Base-by-base conservation (phyloP, 2,329 filamentous ascomycete species). In the Elsinoe australis region DNA sequence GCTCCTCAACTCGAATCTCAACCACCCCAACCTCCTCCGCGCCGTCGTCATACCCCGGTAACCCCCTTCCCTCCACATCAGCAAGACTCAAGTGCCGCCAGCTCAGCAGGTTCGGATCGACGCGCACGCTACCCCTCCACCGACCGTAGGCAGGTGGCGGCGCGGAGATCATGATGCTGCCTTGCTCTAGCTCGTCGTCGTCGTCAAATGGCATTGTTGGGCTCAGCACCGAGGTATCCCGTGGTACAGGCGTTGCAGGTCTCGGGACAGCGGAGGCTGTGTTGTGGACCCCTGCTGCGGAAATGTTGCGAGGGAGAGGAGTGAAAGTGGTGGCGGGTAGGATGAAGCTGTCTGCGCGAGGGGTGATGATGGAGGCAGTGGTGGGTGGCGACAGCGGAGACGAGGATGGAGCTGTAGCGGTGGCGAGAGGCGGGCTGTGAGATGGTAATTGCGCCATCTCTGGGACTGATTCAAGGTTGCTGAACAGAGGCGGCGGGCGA, bases 131-230 rank as follows among this genome's bases (percentile, higher is more conserved):
- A 63, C 82, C 81, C 46, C 87, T 74, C 85, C 87, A 94, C 1
- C 87, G 69, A 0, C 88, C 88, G 61, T 95, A 95, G 2, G 87
- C 87, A 0, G 89, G 88, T 3, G 89, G 88, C 6, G 80, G 78
- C n/a, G 39, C 24, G 15, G 24, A 24, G 17, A 44, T 44, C n/a
- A 31, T 17, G n/a, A 44, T 44, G n/a, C 24, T 31, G 5, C 39
- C 39, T 32, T 19, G 5, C 14, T 44, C 39, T 7, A 6, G 26
- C 26, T 29, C 26, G 26, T 44, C 24, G 12, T 29, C 24, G 12
- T 44, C 39, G 29, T 4, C 22, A 3, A 26, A 24, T 3, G 19
- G 36, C 17, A 28, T n/a, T n/a, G n/a, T n/a, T n/a, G n/a, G n/a
- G n/a, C n/a, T n/a, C n/a, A n/a, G n/a, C n/a, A n/a, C n/a, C n/a